Percentiles rank a stretch among this genome's conserved stretches.
phyloP scores from a whole-genome alignment of 495 filamentous ascomycete species.

The Xylaria longipes region DNA sequence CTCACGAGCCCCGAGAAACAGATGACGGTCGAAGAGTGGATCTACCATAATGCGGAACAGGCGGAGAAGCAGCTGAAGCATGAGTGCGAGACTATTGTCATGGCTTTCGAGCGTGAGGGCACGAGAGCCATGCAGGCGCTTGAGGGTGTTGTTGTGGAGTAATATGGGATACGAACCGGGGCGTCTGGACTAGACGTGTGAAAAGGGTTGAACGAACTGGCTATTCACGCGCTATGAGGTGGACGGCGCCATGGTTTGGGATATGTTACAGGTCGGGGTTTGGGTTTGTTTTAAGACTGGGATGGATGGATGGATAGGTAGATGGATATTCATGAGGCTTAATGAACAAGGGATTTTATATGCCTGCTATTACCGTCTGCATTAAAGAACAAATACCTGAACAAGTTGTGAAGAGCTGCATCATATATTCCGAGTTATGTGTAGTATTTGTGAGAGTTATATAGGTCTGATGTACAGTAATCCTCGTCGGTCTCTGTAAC shows the following conservation, averaged over 20 bases:
- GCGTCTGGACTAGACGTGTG: neutral
- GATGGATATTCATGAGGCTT: neutral
- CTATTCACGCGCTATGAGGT: slow-evolving; percentile 12
- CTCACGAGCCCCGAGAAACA: slow-evolving; percentile 79
- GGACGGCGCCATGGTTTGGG: slow-evolving; percentile 5
- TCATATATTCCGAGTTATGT: neutral
- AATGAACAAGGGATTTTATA: neutral
- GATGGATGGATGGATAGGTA: neutral
- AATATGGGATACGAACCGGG: neutral
- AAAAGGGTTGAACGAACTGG: neutral
- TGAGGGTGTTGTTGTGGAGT: slow-evolving; percentile 69
- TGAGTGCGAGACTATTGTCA: slow-evolving; percentile 83
- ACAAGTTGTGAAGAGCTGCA: neutral
- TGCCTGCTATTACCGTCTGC: no score
- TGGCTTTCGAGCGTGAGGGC: slow-evolving; percentile 82
- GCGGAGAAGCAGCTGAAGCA: slow-evolving; percentile 78
- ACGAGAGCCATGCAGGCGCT: slow-evolving; percentile 74
- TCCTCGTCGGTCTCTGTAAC: neutral
- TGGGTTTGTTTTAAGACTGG: slow-evolving; percentile 15
- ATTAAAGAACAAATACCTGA: no score
- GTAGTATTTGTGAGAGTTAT: neutral
- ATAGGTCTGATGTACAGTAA: neutral
- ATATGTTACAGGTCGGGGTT: neutral
- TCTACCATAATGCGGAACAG: slow-evolving; percentile 75
- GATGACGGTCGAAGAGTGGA: slow-evolving; percentile 95